phyloP scores from a whole-genome alignment of 2,329 filamentous ascomycete species.

The Arthrinium phaeospermum region DNA sequence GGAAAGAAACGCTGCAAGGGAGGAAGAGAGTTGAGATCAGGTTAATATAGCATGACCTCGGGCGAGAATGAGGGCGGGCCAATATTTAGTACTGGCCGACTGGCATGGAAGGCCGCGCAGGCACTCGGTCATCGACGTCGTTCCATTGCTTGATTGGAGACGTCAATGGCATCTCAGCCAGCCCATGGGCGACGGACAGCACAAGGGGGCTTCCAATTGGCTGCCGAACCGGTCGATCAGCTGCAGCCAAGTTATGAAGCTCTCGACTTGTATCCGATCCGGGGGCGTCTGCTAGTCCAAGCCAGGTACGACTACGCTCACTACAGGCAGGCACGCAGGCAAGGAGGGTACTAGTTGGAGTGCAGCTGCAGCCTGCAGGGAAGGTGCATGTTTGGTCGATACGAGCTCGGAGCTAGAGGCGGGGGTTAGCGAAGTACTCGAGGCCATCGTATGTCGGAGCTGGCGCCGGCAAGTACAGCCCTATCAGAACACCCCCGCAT shows the following conservation, averaged over 20 bases:
- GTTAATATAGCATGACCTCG: neutral
- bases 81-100: neutral
- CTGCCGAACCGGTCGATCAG: neutral
- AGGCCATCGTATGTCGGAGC: neutral
- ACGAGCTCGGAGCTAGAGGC: neutral
- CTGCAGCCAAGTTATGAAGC: neutral
- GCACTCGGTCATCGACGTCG: neutral
- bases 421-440: conserved; percentile 2
- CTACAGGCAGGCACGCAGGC: neutral
- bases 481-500: neutral
- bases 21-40: neutral
- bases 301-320: neutral
- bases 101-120: conserved; percentile 2
- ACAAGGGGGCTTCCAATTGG: neutral
- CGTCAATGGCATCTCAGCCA: neutral
- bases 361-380: neutral
- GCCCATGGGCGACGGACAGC: neutral
- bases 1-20: neutral
- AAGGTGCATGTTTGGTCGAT: neutral
- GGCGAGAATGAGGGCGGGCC: neutral
- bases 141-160: conserved; percentile 9
- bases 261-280: neutral
- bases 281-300: neutral
- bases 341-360: neutral
- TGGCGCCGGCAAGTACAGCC: neutral